Evolutionary conservation across 2,329 filamentous ascomycete genomes (phyloP), one percentile per base, ranked within the genome.

Genomic region (Penicillium sp.): DNA sequence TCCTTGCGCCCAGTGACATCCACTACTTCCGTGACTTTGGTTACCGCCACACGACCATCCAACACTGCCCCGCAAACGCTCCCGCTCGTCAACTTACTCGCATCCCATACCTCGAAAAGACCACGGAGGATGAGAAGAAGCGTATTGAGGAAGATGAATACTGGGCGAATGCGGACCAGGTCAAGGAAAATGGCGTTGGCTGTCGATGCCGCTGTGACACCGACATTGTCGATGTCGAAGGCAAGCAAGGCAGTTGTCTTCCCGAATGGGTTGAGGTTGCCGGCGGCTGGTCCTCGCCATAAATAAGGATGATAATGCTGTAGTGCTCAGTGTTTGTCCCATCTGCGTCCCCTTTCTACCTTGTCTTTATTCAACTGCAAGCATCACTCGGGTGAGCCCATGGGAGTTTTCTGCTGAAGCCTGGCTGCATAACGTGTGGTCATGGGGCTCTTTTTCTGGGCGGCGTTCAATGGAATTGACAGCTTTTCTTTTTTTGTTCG

Each of bases 11-110:
- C 44, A 80, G 81, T 50, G 92, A 99, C 68, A 90, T 99, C 56
- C 94, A 99, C 76, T 99, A 99, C 78, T 99, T 99, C 87, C 91
- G 94, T 65, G 94, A 99, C 73, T 93, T 97, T 76, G 94, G 94
- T 51, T 99, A 99, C 78, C 86, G 94, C 69, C 94, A 99, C 76
- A 99, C 94, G 6, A 99, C 94, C 3, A 99, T 99, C 69, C 93
- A 97, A 76, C 94, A 99, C 75, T 99, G 94, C 68, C 94, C 94
- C 1, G 92, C 92, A 50, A 99, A 99, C 70, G 94, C 94, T 3
- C 94, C 93, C 0, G 87, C 88, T 11, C 87, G 90, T 45, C 94
- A 99, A 75, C 82, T 96, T 41, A 85, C 88, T 4, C 85, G 91
- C 53, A 82, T 86, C 48, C 91, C 90, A 1, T 97, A 81, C 71